Evolutionary conservation across 345 rosid species (phyloP).

Genomic region (Eucalyptus coolabah): DNA sequence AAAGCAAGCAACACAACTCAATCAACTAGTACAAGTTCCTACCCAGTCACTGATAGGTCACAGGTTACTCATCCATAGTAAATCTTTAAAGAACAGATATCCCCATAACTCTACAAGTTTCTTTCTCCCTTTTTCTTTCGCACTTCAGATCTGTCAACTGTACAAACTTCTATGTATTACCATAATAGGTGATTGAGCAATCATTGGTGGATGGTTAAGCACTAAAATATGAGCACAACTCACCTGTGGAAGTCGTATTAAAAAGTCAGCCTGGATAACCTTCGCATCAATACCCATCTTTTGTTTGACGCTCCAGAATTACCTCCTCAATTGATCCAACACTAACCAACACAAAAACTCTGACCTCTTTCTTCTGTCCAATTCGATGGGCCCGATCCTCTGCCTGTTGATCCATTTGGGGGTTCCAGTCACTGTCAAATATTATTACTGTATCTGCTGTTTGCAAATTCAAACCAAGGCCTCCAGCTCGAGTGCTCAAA

Average conservation of each 20-base stretch:
- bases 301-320: constrained; percentile 91
- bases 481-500: constrained; percentile 99
- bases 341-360: constrained; percentile 96
- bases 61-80: not conserved
- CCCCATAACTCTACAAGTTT: not conserved
- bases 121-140: not conserved
- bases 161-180: not conserved
- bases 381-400: constrained; percentile 99
- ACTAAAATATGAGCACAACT: not conserved
- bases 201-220: not conserved
- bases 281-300: constrained; percentile 99
- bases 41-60: not conserved
- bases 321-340: constrained; percentile 98
- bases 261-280: constrained; percentile 99
- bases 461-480: constrained; percentile 96
- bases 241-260: constrained; percentile 97
- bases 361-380: constrained; percentile 98
- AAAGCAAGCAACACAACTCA: not conserved
- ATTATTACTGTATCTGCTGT: constrained; percentile 95
- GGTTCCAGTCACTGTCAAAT: constrained; percentile 99
- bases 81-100: not conserved
- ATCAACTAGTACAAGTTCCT: not conserved
- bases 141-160: not conserved
- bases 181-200: not conserved
- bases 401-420: constrained; percentile 99